Evolutionary conservation across 2,329 filamentous ascomycete species (phyloP), one percentile per base, ranked within the genome.

Genomic region (Alternaria sp.): DNA sequence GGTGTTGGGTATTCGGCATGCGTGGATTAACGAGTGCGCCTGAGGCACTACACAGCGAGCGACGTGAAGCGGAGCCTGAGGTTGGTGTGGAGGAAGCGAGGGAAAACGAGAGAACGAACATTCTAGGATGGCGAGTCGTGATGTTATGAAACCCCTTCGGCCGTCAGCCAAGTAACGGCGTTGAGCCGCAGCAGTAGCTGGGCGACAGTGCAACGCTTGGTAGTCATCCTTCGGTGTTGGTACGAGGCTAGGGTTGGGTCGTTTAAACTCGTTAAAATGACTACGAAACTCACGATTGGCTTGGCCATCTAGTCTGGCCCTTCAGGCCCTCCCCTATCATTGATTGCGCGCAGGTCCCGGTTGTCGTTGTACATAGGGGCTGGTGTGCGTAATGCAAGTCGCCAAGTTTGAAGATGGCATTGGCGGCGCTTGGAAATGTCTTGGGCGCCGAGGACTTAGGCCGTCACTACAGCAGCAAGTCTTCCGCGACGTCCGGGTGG

Each of bases 181-280:
- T 59, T 59, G 61, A 62, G 65, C 64, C 61, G 59, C 66, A 67
- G 66, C 64, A 62, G 54, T 50, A 54, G 50, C 66, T 69, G 61
- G 64, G 66, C 66, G 54, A 67, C 64, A 62, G 66, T 67, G 64
- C 66, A 56, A 63, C 57, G 65, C 66, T 69, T 69, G 66, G 66
- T 59, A 64, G 36, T 50, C 59, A 57, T 62, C 46, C 32, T 26
- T 51, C 46, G 36, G 47, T 51, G 52, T 44, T 12, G 54, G 19
- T 59, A 52, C 54, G 43, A 50, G 59, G 46, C 55, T 54, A 57
- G 28, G 57, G 51, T 52, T 59, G 54, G 54, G 15, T 51, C 26
- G 45, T 61, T 61, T 23, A 57, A 43, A 52, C 36, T 51, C 26
- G 45, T 61, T 61, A 19, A 57, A 46, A 52, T 52, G 49, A 52